Base-by-base conservation (phyloP, 148 eudicot species). In the Selenicereus undatus region DNA sequence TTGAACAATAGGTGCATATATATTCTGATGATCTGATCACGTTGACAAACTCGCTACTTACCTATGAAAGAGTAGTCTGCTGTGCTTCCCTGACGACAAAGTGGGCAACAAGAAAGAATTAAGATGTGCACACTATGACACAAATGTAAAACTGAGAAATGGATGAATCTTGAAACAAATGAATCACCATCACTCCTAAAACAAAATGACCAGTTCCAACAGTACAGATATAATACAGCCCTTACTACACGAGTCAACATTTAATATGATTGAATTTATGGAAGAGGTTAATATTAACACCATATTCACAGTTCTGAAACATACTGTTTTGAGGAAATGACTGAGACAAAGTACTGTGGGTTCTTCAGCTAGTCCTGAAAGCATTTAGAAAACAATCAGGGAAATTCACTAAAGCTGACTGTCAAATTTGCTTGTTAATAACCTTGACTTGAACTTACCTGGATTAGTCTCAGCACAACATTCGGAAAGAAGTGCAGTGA, bases 11-110 rank as follows among this genome's bases (percentile, higher is more conserved):
- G 18, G 18, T 11, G 58, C 18, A 12, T 52, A 9, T 17, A 52
- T 52, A 52, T 52, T 52, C 17, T n/a, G 54, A 73, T 54, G 70
- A 35, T 72, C 9, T 52, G 14, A 12, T 12, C 71, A 80, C 68
- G 35, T 39, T 20, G 11, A 11, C 42, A 52, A 60, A 54, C 17
- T 16, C 74, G 21, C 1, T 50, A 78, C 85, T 83, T 16, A 83
- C 85, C 85, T 50, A 83, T 35, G 69, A 78, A 50, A 30, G 83
- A 60, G 45, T 74, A 45, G 74, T 78, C 75, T 60, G 81, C 73
- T 51, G 17, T 52, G 78, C 43, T 30, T 39, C 73, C 81, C 81
- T 82, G 81, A 20, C 42, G 32, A 73, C 17, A 58, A 36, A 64
- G 74, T 2, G 65, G 65, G 51, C 3, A 42, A 17, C 24, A 20